These are phyloP conservation scores for Xerocomus potaroensis DNA, from an alignment of 768 basidiomycete genomes.

Conservation along the genomic window DNA sequence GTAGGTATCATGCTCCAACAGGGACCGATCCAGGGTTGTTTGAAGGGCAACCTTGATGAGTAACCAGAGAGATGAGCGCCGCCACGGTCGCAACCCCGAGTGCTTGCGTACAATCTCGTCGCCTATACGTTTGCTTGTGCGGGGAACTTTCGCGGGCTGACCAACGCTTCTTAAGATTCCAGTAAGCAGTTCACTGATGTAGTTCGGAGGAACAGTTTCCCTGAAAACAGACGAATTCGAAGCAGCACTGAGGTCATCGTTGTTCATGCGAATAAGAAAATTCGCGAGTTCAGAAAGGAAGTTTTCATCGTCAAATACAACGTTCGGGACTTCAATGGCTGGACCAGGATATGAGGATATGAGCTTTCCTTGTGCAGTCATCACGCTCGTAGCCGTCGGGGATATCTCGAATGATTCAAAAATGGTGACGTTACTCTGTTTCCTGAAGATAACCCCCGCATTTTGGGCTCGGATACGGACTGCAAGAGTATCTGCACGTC, in stretches of 20 bases:
- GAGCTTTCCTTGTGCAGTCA: constrained; percentile 36
- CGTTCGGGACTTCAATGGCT: constrained; percentile 33
- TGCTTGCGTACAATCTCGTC: constrained; percentile 3
- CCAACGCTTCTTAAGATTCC: constrained; percentile 40
- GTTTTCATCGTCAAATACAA: constrained; percentile 4
- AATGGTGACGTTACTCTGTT: constrained; percentile 8
- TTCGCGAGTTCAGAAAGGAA: constrained; percentile 34
- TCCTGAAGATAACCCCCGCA: too few species aligned
- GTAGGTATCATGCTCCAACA: constrained; percentile 28
- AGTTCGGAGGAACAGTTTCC: constrained; percentile 32
- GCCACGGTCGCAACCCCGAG: constrained; percentile 29
- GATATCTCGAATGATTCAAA: constrained; percentile 39
- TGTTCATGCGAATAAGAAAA: constrained; percentile 36
- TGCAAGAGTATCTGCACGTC: constrained; percentile 32
- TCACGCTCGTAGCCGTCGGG: constrained; percentile 30
- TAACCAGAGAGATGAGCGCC: constrained; percentile 36
- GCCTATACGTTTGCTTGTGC: neutral
- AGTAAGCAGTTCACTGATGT: constrained; percentile 43
- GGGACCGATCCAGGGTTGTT: constrained; percentile 19
- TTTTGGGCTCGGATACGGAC: constrained; percentile 39
- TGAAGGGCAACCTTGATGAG: constrained; percentile 21
- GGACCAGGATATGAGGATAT: constrained; percentile 42
- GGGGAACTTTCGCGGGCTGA: constrained; percentile 1
- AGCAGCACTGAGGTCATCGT: too few species aligned
- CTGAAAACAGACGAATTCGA: constrained; percentile 12